Evolutionary conservation across 1,139 yeast species (phyloP).

Genomic region (Pneumocystis sp.): DNA sequence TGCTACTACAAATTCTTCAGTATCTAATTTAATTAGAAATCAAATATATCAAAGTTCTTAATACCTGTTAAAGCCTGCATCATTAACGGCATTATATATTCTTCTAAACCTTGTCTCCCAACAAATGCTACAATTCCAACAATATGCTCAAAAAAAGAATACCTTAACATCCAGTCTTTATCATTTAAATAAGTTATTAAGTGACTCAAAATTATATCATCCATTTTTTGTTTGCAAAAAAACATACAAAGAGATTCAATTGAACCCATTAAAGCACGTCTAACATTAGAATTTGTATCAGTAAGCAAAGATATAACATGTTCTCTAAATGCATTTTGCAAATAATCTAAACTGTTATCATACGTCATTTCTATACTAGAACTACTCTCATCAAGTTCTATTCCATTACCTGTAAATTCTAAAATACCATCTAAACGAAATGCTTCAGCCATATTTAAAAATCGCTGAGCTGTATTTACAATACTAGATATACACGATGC

Average conservation of each 20-base stretch:
- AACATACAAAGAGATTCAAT: slow-evolving; percentile 64
- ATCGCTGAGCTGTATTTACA: slow-evolving; percentile 46
- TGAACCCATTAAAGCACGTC: slow-evolving; percentile 51
- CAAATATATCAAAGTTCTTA: background rate
- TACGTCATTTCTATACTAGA: slow-evolving; percentile 24
- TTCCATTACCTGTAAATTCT: slow-evolving; percentile 29
- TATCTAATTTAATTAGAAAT: slow-evolving; percentile 23
- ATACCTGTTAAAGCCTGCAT: slow-evolving; percentile 57
- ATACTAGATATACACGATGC: slow-evolving; percentile 62
- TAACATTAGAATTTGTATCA: slow-evolving; percentile 50
- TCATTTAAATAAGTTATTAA: slow-evolving; percentile 83
- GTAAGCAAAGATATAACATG: slow-evolving; percentile 53
- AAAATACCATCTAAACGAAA: slow-evolving; percentile 33
- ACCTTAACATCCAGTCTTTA: slow-evolving; percentile 47
- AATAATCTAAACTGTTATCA: slow-evolving; percentile 18
- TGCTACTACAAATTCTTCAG: slow-evolving; percentile 71
- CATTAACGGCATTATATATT: slow-evolving; percentile 69
- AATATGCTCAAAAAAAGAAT: slow-evolving; percentile 63
- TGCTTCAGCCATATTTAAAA: slow-evolving; percentile 50
- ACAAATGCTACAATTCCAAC: slow-evolving; percentile 63
- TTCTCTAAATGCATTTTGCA: slow-evolving; percentile 41
- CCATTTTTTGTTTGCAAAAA: slow-evolving; percentile 76
- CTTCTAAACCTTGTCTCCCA: slow-evolving; percentile 72
- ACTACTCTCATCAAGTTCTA: slow-evolving; percentile 23
- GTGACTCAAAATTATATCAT: slow-evolving; percentile 79